Evolutionary conservation across 169 alveolate genomes (phyloP), one percentile per base, ranked within the genome.

Genomic region (Cryptosporidium tyzzeri): DNA sequence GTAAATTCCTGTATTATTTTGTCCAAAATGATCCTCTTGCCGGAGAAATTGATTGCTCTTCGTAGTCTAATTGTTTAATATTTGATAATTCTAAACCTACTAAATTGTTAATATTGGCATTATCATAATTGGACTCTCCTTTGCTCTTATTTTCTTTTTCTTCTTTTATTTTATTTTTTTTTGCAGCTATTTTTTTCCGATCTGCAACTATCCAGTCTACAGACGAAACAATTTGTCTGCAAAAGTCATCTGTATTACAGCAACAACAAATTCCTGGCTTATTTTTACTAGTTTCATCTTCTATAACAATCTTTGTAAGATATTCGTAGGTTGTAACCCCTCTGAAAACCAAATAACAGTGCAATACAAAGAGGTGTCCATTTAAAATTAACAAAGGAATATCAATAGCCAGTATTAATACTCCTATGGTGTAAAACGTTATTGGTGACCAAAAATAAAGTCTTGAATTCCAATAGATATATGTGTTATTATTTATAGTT

Each of bases 301-400:
- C 89, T 45, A 80, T 65, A 29, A 80, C 80, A 23, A 80, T 65
- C 70, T 65, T 80, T 9, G 89, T 71, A 31, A 91, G 71, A 73
- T 84, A 91, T 70, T 92, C 94, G 75, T 92, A 91, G 12, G 94
- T 92, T 5, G 94, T 92, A 21, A 91, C 75, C 3, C 94, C 94
- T 61, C 85, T 91, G 39, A 50, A 85, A 23, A 71, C 85, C 21
- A 92, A 67, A 44, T 75, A 92, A 50, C 91, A 84, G 55, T 92
- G 94, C n/a, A 92, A 74, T 9, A 71, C n/a, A n/a, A 74, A 68
- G 12, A 92, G 62, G 50, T 92, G 84, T 3, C 71, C 75, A 67
- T 59, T 41, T 39, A 71, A 65, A 18, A 91, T 29, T 35, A 84
- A 55, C 3, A 86, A 84, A 5, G 93, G 87, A 21, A 71, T 23